phyloP scores from a whole-genome alignment of 2,329 filamentous ascomycete species.

The Calonectria naviculata region DNA sequence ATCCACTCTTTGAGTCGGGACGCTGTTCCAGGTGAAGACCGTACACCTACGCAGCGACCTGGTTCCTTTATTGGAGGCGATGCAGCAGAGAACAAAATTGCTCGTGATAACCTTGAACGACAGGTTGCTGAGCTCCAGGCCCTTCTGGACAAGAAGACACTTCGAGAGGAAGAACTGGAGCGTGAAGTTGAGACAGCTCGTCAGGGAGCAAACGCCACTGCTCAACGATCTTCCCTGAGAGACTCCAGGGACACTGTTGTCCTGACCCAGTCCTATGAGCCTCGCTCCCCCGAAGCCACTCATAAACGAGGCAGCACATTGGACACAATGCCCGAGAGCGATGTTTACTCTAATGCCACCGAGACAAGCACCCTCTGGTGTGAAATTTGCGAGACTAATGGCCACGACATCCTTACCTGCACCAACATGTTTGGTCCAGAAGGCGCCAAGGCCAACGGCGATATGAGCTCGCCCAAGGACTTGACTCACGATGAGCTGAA shows the following conservation, averaged over 20 bases:
- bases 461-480: conserved; percentile 48
- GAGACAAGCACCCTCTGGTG: conserved; percentile 86
- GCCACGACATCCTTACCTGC: conserved; percentile 95
- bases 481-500: conserved; percentile 50
- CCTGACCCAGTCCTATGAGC: conserved; percentile 63
- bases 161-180: conserved; percentile 86
- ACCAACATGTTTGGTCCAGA: conserved; percentile 83
- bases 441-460: conserved; percentile 46
- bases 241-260: conserved; percentile 76
- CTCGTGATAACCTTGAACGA: conserved; percentile 76
- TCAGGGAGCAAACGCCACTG: conserved; percentile 51
- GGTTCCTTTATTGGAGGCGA: conserved; percentile 50
- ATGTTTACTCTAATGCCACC: conserved; percentile 75
- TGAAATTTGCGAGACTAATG: conserved; percentile 92
- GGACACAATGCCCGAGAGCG: conserved; percentile 78
- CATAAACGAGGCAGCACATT: conserved; percentile 65
- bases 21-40: conserved; percentile 60
- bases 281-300: conserved; percentile 53
- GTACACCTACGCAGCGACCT: conserved; percentile 40
- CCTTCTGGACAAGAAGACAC: conserved; percentile 77
- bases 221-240: conserved; percentile 64
- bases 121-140: conserved; percentile 83
- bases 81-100: conserved; percentile 46
- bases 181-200: conserved; percentile 79
- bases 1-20: conserved; percentile 94